These are phyloP conservation scores for Suillus bovinus DNA, from an alignment of 768 basidiomycete genomes.

Conservation along the genomic window DNA sequence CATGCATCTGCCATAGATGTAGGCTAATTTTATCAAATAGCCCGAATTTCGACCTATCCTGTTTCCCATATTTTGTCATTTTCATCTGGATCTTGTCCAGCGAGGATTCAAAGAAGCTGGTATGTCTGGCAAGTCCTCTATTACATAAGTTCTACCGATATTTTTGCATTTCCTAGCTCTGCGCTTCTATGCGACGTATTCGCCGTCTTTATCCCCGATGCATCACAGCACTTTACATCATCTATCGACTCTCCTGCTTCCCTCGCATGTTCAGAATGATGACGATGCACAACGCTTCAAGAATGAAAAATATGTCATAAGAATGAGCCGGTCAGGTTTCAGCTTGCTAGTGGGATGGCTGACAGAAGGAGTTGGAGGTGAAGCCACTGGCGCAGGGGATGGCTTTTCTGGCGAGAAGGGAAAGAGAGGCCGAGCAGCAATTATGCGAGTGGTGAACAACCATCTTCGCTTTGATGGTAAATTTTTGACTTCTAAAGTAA, in stretches of 20 bases:
- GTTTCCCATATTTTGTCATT: constrained; percentile 96
- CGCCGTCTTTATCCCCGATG: constrained; percentile 59
- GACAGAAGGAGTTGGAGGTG: constrained; percentile 88
- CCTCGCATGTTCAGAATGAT: constrained; percentile 82
- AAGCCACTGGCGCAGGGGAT: constrained; percentile 75
- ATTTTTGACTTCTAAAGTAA: constrained; percentile 5
- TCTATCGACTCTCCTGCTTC: constrained; percentile 77
- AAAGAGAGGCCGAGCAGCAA: constrained; percentile 81
- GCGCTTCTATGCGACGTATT: constrained; percentile 73
- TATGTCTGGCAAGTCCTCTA: constrained; percentile 35
- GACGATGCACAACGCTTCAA: constrained; percentile 83
- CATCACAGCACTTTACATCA: constrained; percentile 75
- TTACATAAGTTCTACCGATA: constrained; percentile 9
- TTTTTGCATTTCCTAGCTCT: constrained; percentile 49
- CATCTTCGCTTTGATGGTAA: constrained; percentile 89
- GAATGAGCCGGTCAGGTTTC: constrained; percentile 91
- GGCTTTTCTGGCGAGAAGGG: constrained; percentile 83
- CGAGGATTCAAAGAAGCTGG: constrained; percentile 90
- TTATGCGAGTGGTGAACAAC: constrained; percentile 94
- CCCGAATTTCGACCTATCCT: constrained; percentile 92
- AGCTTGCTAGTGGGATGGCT: constrained; percentile 93
- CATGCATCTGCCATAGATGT: neutral
- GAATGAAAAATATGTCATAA: constrained; percentile 86
- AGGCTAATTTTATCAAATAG: constrained; percentile 41
- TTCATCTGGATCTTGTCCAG: constrained; percentile 92